Base-by-base conservation (phyloP, 75 land plant genomes). In the Pinus taeda region DNA sequence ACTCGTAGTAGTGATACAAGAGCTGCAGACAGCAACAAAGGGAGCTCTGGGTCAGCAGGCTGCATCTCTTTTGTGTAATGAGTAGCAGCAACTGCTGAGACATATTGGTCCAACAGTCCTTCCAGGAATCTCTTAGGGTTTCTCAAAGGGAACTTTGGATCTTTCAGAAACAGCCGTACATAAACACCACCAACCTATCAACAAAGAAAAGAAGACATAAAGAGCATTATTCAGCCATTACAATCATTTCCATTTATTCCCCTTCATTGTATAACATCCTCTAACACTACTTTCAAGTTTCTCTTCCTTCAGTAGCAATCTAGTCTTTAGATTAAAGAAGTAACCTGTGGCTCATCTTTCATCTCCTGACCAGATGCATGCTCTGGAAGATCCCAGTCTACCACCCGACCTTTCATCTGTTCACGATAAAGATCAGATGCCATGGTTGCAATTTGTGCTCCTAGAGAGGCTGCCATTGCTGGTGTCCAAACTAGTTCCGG, bases 401-500 rank as follows among this genome's bases (percentile, higher is more conserved):
- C 90, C 57, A 95, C 85, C 64, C 93, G 84, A 3, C 99, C 98
- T 85, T 95, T 93, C 79, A 94, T 90, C 79, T 97, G 99, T 77
- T 97, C 98, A 24, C 90, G 88, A 72, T 97, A 91, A 20, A 97
- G 86, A 71, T 97, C 96, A 66, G 92, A 83, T 75, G 98, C 98
- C 99, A 97, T 95, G 33, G 99, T 97, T 15, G 96, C 81, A 70
- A 97, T 79, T 59, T 97, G 99, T 71, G 99, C 99, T 75, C 94
- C 85, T 29, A 97, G 86, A 62, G 99, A 95, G 36, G 99, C 83
- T 55, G 98, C 99, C 99, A 97, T 97, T 26, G 99, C 99, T 74
- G 99, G 96, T 36, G 96, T 97, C 99, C 99, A 97, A 8, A 97
- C 99, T 79, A 97, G 91, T 78, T 97, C 99, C 64, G 99, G 99